These are phyloP conservation scores for Alternaria sp. DNA, from an alignment of 2,329 filamentous ascomycete genomes.

Conservation along the genomic window DNA sequence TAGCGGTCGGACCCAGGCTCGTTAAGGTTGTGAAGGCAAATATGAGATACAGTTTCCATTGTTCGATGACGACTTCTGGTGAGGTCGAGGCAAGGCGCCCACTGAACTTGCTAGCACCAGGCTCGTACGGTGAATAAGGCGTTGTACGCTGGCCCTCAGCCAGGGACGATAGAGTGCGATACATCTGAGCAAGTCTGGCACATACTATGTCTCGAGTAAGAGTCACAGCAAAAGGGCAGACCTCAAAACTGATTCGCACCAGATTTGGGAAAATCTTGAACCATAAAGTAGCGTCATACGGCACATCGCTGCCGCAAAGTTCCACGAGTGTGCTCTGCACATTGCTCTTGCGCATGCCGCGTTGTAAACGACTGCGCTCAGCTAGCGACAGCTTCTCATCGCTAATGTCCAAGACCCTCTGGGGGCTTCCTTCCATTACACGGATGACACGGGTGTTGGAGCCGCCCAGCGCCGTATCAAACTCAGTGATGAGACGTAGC, in stretches of 20 bases:
- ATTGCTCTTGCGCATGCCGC: slow-evolving; percentile 85
- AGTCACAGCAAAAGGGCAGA: slow-evolving; percentile 89
- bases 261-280: slow-evolving; percentile 98
- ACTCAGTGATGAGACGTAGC: slow-evolving; percentile 89
- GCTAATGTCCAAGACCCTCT: slow-evolving; percentile 89
- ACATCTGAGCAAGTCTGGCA: slow-evolving; percentile 91
- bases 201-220: slow-evolving; percentile 92
- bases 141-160: slow-evolving; percentile 69
- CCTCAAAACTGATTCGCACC: slow-evolving; percentile 87
- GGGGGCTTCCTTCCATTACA: slow-evolving; percentile 89
- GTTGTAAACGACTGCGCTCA: slow-evolving; percentile 89
- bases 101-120: slow-evolving; percentile 63
- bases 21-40: slow-evolving; percentile 96
- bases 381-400: slow-evolving; percentile 91
- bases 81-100: slow-evolving; percentile 71
- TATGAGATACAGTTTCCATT: slow-evolving; percentile 97
- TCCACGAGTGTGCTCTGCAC: slow-evolving; percentile 88
- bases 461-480: slow-evolving; percentile 87
- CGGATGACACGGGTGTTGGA: slow-evolving; percentile 84
- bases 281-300: slow-evolving; percentile 95
- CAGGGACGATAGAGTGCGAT: slow-evolving; percentile 80
- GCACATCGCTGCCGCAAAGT: slow-evolving; percentile 92
- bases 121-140: slow-evolving; percentile 67
- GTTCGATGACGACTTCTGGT: slow-evolving; percentile 89
- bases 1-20: slow-evolving; percentile 71